Base-by-base conservation (phyloP, 1,284 basidiomycete species). In the Irpex sp. region DNA sequence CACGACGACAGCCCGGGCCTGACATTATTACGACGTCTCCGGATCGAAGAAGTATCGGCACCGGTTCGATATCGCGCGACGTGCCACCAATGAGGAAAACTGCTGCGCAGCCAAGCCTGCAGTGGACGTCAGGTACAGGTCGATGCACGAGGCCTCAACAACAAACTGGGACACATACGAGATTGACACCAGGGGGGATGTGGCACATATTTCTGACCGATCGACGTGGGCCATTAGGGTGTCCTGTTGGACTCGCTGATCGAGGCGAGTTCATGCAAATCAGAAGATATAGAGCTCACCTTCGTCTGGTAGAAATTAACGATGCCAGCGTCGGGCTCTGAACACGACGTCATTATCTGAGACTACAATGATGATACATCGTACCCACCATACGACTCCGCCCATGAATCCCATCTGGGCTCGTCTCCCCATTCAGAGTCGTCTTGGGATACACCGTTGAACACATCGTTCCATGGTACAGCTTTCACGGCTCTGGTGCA, bases 181-280 rank as follows among this genome's bases (percentile, higher is more conserved):
- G 57, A 97, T 86, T 0, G 94, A 96, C 2, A 97, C 92, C 0
- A 97, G 83, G 0, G 95, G 95, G 1, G 93, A 92, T 37, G 87
- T 95, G 57, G 85, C 89, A 71, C 88, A 92, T 15, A 92, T 81
- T 74, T 97, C 95, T 17, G 94, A 94, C 21, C 92, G 90, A 76
- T 97, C 95, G 43, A 96, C 93, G 71, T 97, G 95, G 0, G 86
- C 95, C 90, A 97, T 97, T 26, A 97, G 83, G 0, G 93, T 93
- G 68, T 97, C 94, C 81, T 90, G 49, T 13, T 55, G 49, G 5
- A 26, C 26, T 15, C 43, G 54, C n/a, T n/a, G 36, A 15, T 43
- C 13, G 13, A 13, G 21, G 50, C 3, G 55, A n/a, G 13, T 47
- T 51, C 19, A 21, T 59, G 31, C 8, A n/a, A 47, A 54, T 17